Base-by-base conservation (phyloP, 768 basidiomycete species). In the Ephemerocybe angulata region DNA sequence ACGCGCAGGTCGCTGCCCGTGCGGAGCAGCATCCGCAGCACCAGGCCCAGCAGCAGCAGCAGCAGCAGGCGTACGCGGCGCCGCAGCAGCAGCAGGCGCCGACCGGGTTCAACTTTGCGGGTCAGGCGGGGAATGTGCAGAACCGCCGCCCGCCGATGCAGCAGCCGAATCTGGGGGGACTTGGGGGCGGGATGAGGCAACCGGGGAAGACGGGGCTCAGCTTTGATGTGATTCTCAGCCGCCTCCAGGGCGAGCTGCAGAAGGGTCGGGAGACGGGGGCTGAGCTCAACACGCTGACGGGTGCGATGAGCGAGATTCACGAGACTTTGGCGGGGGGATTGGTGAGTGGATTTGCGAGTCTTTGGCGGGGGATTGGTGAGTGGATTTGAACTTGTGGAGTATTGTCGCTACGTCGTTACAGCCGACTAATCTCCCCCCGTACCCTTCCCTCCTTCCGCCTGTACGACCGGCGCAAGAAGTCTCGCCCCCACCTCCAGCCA, bases 251-350 rank as follows among this genome's bases (percentile, higher is more conserved):
- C 59, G 95, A 98, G 67, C 83, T 98, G n/a, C 87, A 90, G 72
- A 97, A 96, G 73, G 93, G 91, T 63, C 84, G 92, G 17, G 96
- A 98, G 65, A 97, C 95, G 0, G 91, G 92, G 13, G 78, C 86
- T 0, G 95, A 98, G 65, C 76, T 99, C 3, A 83, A 86, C 58
- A 82, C 82, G 1, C 72, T 98, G 29, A 87, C 82, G 15, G 81
- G 81, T 13, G 79, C n/a, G n/a, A n/a, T n/a, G n/a, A n/a, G n/a
- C n/a, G n/a, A n/a, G n/a, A n/a, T n/a, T n/a, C n/a, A n/a, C 89
- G 3, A 91, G 98, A 93, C 90, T 0, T 75, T 99, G 4, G 88
- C 89, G 30, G 96, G 96, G 2, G 79, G 82, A 31, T 62, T 89
- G 64, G 93, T 94, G 54, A 58, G 87, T 79, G 27, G 31, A 53